Evolutionary conservation across 257 asterid species (phyloP).

Genomic region (Solanum bulbocastanum): DNA sequence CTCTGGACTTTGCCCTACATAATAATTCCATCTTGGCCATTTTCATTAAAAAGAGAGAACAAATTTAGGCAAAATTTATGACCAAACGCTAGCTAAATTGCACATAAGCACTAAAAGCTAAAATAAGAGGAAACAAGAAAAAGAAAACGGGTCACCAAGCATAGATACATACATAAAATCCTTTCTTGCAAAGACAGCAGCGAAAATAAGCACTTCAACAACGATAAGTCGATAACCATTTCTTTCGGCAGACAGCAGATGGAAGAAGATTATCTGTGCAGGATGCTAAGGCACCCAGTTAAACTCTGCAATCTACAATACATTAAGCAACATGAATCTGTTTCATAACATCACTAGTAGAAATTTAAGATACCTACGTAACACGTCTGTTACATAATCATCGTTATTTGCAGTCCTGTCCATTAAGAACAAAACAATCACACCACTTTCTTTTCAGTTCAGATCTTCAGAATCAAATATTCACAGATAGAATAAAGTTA

Average conservation of each 20-base stretch:
- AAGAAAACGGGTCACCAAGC: no score
- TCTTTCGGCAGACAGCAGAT: neutral
- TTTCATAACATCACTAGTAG: neutral
- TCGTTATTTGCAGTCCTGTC: neutral
- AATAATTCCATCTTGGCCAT: no score
- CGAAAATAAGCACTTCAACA: neutral
- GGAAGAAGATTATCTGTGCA: neutral
- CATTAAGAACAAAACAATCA: neutral
- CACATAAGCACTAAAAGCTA: no score
- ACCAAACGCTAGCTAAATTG: no score
- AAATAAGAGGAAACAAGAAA: no score
- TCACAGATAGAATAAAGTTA: neutral
- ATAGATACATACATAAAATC: no score
- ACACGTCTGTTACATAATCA: neutral
- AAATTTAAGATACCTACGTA: no score
- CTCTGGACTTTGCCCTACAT: no score
- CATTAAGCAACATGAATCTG: neutral
- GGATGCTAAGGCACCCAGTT: neutral
- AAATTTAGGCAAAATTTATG: neutral
- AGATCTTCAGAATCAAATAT: neutral
- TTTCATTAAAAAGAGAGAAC: no score
- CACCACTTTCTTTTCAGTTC: neutral
- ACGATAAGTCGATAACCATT: neutral
- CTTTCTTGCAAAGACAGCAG: neutral
- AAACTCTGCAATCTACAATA: neutral